Conservation (phyloP, 805 yeast species). For the Wickerhamia fluorescens region DNA sequence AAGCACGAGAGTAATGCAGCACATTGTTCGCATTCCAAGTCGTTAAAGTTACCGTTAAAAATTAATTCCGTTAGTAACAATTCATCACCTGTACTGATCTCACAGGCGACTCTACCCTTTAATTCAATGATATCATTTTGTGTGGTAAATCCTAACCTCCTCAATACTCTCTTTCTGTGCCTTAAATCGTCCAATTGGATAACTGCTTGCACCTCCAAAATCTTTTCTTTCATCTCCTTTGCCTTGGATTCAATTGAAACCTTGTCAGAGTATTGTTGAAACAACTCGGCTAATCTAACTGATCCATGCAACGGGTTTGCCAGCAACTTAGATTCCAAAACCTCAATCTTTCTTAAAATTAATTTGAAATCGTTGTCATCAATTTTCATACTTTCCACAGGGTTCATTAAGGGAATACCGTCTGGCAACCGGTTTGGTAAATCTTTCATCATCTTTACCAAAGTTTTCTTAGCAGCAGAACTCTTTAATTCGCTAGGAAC, state of each 20-base stretch:
- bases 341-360: constrained; percentile 71
- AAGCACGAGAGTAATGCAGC: constrained; percentile 91
- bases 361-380: constrained; percentile 70
- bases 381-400: constrained; percentile 88
- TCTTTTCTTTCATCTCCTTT: constrained; percentile 53
- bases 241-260: constrained; percentile 54
- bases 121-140: constrained; percentile 85
- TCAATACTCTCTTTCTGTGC: constrained; percentile 85
- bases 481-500: constrained; percentile 70
- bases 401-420: constrained; percentile 88
- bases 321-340: constrained; percentile 65
- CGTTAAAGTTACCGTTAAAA: constrained; percentile 92
- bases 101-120: constrained; percentile 97
- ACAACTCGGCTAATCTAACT: constrained; percentile 53
- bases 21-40: constrained; percentile 79
- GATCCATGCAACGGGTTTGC: constrained; percentile 64
- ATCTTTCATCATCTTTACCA: constrained; percentile 68
- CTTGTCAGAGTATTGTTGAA: constrained; percentile 58
- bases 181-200: constrained; percentile 91
- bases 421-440: constrained; percentile 80
- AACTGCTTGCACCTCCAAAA: constrained; percentile 80
- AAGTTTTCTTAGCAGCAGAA: constrained; percentile 50
- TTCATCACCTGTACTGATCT: constrained; percentile 88
- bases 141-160: constrained; percentile 86
- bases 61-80: constrained; percentile 81